Percentiles rank a stretch among this genome's conserved stretches.
phyloP scores from a whole-genome alignment of 2,329 filamentous ascomycete genomes.

The Lasiodiplodia citricola region DNA sequence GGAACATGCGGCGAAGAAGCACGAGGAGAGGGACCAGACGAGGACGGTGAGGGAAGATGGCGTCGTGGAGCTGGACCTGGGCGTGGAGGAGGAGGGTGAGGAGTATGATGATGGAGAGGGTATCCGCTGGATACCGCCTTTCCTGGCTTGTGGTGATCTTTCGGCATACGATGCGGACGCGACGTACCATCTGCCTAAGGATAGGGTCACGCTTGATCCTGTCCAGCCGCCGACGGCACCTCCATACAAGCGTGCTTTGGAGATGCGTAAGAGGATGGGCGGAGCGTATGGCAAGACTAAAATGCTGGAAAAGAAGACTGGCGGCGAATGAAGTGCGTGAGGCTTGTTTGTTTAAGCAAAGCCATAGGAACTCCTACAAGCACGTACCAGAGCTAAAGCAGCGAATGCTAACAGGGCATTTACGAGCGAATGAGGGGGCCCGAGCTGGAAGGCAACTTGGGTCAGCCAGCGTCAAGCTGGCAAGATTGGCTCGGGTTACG shows the following conservation, averaged over 20 bases:
- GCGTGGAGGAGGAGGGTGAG: constrained; percentile 46
- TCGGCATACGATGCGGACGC: constrained; percentile 96
- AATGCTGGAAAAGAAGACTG: constrained; percentile 3
- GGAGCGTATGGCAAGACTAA: constrained; percentile 79
- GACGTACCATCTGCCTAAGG: constrained; percentile 85
- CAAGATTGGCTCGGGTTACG: not conserved
- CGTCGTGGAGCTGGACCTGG: constrained; percentile 53
- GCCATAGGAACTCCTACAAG: not conserved
- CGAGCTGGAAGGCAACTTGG: not conserved
- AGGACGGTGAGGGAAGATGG: constrained; percentile 51
- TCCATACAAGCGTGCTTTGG: constrained; percentile 89
- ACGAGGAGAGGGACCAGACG: constrained; percentile 18
- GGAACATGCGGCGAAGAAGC: constrained; percentile 50
- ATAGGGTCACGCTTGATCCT: constrained; percentile 85
- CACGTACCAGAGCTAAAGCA: not conserved
- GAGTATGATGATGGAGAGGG: constrained; percentile 50
- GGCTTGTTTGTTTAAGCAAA: not conserved
- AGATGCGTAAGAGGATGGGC: constrained; percentile 76
- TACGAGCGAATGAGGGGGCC: not conserved
- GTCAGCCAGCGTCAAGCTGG: not conserved
- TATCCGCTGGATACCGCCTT: constrained; percentile 86
- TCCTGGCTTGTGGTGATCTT: constrained; percentile 95
- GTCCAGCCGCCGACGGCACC: constrained; percentile 95
- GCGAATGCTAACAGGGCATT: not conserved
- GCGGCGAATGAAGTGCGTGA: not conserved